Conservation (phyloP, 2,329 filamentous ascomycete species). For the Ophiostoma pallidulum region DNA sequence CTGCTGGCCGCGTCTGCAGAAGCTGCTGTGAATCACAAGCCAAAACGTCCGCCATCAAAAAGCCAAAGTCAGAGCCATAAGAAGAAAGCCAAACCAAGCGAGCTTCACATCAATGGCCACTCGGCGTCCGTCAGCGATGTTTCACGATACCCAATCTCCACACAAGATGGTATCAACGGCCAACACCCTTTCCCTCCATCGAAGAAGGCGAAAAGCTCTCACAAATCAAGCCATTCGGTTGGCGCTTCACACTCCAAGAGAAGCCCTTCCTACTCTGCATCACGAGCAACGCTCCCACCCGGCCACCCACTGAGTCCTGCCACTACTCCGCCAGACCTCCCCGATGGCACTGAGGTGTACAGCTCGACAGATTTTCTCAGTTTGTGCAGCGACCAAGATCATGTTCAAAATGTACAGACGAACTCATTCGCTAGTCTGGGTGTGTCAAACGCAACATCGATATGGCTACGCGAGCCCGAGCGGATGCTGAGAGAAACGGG, state of each 20-base stretch:
- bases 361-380: conserved; percentile 65
- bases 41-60: conserved; percentile 67
- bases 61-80: conserved; percentile 56
- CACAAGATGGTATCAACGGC: conserved; percentile 24
- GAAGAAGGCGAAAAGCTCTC: conserved; percentile 75
- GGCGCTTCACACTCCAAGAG: conserved; percentile 58
- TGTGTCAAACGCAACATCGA: conserved; percentile 63
- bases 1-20: conserved; percentile 37
- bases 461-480: conserved; percentile 68
- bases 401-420: conserved; percentile 49
- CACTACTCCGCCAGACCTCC: conserved; percentile 59
- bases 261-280: conserved; percentile 55
- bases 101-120: conserved; percentile 59
- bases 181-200: conserved; percentile 44
- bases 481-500: conserved; percentile 60
- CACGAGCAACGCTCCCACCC: conserved; percentile 36
- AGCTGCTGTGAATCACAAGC: conserved; percentile 55
- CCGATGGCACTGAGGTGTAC: conserved; percentile 54
- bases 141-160: conserved; percentile 29
- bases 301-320: conserved; percentile 62
- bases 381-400: conserved; percentile 55
- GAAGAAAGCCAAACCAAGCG: conserved; percentile 71
- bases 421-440: conserved; percentile 71
- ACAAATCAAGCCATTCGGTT: conserved; percentile 68
- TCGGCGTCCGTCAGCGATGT: conserved; percentile 47